A percentile compares a stretch with the other conserved stretches of the same genome.
Evolutionary conservation across 306 rosid genomes (phyloP).

Genomic region (Canavalia ensiformis): DNA sequence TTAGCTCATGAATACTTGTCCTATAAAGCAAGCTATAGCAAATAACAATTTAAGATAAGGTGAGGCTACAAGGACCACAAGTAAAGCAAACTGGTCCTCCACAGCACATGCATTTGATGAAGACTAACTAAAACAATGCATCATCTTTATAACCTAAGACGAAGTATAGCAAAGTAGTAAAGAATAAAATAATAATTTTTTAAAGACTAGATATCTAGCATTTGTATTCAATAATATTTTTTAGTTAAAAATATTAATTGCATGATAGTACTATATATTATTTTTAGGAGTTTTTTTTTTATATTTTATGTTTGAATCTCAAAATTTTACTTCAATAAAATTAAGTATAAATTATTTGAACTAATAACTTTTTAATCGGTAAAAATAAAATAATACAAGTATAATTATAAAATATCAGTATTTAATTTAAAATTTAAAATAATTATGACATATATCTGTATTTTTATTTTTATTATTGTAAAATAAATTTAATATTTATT

Average conservation of each 20-base stretch:
- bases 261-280: no score
- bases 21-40: not conserved
- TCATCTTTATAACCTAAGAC: not conserved
- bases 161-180: not conserved
- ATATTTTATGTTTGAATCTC: no score
- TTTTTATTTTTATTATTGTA: not conserved
- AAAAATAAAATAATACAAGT: not conserved
- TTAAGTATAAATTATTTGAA: no score
- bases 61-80: conserved; percentile 33
- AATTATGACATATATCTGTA: not conserved
- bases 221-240: no score
- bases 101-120: conserved; percentile 38
- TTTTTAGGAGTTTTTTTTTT: no score
- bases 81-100: conserved; percentile 34
- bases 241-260: no score
- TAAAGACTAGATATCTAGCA: no score
- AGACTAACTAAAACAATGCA: conserved; percentile 33
- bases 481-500: not conserved
- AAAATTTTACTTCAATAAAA: no score
- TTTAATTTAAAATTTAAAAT: not conserved
- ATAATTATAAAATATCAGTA: not conserved
- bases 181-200: not conserved
- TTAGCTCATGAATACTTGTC: not conserved
- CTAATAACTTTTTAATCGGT: no score
- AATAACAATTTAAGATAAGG: conserved; percentile 1